Base-by-base conservation (phyloP, 345 rosid species). In the Gossypium herbaceum region DNA sequence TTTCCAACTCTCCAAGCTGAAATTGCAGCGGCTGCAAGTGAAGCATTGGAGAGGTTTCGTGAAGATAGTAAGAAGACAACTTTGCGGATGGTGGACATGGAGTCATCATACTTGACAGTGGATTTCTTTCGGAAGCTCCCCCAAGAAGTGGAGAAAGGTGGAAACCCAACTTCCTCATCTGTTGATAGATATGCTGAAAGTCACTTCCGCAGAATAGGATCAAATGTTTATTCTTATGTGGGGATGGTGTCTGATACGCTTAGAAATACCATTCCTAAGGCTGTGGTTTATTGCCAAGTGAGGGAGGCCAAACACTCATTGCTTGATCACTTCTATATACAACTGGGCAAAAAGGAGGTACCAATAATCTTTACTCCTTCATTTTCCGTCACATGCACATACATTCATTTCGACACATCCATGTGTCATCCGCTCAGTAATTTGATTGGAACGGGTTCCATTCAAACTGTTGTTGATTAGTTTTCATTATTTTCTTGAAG, bases 101-200 rank as follows among this genome's bases (percentile, higher is more conserved):
- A 92, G 71, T 84, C 97, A 27, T 88, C 94, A 12, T 92, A 88
- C 71, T 81, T 92, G 72, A 92, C 97, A 1, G 94, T 89, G 10
- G 97, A 92, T 0, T 92, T 92, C 88, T 92, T 90, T 76, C 81
- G 97, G 45, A 90, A 79, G 61, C 94, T 92, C 71, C 94, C 97
- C 13, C 94, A 88, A 78, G 94, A 90, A 83, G 74, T 84, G 17
- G 94, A 90, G 76, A 88, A 83, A 76, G 81, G 77, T 16, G 83
- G 81, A 78, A 82, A 79, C 73, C 84, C 77, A 25, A 44, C 80
- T n/a, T 62, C 83, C 54, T 8, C 84, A 4, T 52, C 81, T 3
- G 55, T 79, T 45, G 94, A 92, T 71, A 85, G 89, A 12, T 89
- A 90, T 65, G 73, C 82, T 19, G 94, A 90, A 10, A 88, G 88